Conservation (phyloP, 371 early-diverging fungal species). For the Mortierella sp. region DNA sequence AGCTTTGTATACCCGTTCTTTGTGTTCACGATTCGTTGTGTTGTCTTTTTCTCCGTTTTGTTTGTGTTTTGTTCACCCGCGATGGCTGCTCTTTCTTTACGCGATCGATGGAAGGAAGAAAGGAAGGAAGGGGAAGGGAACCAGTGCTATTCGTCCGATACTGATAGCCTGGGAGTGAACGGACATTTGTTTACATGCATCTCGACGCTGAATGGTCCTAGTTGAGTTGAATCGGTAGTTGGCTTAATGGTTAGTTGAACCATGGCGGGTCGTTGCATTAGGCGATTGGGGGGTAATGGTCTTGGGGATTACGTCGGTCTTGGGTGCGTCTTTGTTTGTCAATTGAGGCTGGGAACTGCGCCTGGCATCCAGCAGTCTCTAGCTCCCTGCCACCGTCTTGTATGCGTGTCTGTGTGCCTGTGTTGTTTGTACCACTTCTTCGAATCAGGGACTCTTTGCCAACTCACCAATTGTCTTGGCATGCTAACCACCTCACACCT, state of each 20-base stretch:
- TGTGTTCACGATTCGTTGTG: neutral
- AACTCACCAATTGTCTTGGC: too few relatives aligned
- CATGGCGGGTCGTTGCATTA: too few relatives aligned
- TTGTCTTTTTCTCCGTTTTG: neutral
- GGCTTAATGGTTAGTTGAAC: neutral
- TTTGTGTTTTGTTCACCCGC: neutral
- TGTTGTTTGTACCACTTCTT: too few relatives aligned
- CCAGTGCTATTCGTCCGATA: too few relatives aligned
- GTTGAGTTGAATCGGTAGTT: too few relatives aligned
- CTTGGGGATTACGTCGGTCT: neutral
- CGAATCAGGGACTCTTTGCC: too few relatives aligned
- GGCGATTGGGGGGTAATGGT: too few relatives aligned
- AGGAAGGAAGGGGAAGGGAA: too few relatives aligned
- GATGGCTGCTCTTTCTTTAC: neutral
- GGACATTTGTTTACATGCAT: constrained; percentile 6
- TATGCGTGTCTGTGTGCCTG: neutral
- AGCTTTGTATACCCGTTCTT: neutral
- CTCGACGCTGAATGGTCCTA: neutral
- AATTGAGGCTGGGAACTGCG: constrained; percentile 1
- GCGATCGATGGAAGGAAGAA: constrained; percentile 1
- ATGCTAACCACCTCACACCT: too few relatives aligned
- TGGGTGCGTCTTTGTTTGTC: constrained; percentile 11
- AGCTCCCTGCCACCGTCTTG: too few relatives aligned
- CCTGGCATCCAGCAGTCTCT: too few relatives aligned
- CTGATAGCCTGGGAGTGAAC: too few relatives aligned